Evolutionary conservation across 116 monocot species (phyloP).

Genomic region (Cymodocea nodosa): DNA sequence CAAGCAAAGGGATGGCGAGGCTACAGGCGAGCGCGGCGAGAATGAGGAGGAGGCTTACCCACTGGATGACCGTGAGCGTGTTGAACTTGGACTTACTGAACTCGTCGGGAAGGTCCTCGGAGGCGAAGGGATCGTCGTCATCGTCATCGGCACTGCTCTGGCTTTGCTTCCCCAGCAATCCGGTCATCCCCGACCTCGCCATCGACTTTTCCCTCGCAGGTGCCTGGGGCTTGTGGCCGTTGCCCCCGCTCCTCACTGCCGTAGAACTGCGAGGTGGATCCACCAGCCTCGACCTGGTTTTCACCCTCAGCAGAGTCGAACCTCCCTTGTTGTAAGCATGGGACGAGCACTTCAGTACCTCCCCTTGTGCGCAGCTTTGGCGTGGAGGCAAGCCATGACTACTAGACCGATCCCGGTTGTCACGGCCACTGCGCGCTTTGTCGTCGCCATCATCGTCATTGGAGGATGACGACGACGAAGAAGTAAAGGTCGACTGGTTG

Average conservation of each 20-base stretch:
- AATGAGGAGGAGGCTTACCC: slow-evolving; percentile 40
- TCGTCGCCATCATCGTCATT: neutral
- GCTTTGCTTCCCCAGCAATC: slow-evolving; percentile 3
- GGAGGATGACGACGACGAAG: neutral
- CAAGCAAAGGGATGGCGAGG: slow-evolving; percentile 22
- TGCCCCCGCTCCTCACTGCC: slow-evolving; percentile 3
- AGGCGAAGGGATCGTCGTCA: slow-evolving; percentile 48
- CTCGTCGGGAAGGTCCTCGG: slow-evolving; percentile 34
- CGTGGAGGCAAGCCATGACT: neutral
- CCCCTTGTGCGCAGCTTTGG: slow-evolving; percentile 1
- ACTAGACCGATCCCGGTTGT: neutral
- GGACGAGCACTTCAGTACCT: slow-evolving; percentile 39
- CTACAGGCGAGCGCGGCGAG: slow-evolving; percentile 39
- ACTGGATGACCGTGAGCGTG: slow-evolving; percentile 27
- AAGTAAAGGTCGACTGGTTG: too few relatives aligned
- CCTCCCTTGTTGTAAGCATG: slow-evolving; percentile 19
- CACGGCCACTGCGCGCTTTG: neutral
- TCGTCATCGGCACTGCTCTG: slow-evolving; percentile 31
- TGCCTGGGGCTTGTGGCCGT: neutral
- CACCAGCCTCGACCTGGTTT: slow-evolving; percentile 47
- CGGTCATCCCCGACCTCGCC: slow-evolving; percentile 15
- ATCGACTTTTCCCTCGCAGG: too few relatives aligned
- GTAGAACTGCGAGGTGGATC: slow-evolving; percentile 30
- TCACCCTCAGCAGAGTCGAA: slow-evolving; percentile 19
- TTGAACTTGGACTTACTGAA: slow-evolving; percentile 17